Conservation (phyloP, 2,329 filamentous ascomycete species). For the Westerdykella sp. region DNA sequence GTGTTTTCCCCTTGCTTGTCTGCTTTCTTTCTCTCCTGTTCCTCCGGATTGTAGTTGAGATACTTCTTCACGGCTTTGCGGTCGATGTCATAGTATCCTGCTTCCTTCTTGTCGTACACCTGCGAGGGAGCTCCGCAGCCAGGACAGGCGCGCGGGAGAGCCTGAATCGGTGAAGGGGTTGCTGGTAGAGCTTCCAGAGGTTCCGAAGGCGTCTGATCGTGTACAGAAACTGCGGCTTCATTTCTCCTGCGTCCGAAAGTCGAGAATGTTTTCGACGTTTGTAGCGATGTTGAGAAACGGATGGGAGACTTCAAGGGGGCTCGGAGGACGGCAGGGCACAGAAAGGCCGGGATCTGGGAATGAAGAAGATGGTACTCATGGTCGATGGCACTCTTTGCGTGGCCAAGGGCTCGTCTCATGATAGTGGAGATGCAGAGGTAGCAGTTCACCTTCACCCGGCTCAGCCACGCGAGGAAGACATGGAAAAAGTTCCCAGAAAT, state of each 20-base stretch:
- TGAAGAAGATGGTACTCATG: slow-evolving; percentile 14
- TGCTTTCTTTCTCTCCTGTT: slow-evolving; percentile 7
- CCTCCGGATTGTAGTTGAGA: slow-evolving; percentile 22
- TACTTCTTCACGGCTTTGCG: slow-evolving; percentile 44
- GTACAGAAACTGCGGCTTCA: slow-evolving; percentile 8
- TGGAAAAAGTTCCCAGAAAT: background rate
- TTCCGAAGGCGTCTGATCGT: slow-evolving; percentile 1
- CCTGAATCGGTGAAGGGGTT: slow-evolving; percentile 1
- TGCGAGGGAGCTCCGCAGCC: slow-evolving; percentile 59
- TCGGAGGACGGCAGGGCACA: slow-evolving; percentile 31
- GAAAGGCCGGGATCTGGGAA: slow-evolving; percentile 26
- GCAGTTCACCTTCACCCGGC: background rate
- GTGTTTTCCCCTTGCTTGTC: slow-evolving; percentile 29
- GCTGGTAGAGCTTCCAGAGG: background rate
- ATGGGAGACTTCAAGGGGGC: slow-evolving; percentile 7
- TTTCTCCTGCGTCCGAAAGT: slow-evolving; percentile 13
- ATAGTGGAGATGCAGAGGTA: slow-evolving; percentile 5
- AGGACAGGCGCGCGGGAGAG: slow-evolving; percentile 51
- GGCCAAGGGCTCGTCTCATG: slow-evolving; percentile 30
- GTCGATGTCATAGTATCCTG: slow-evolving; percentile 52
- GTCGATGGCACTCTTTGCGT: slow-evolving; percentile 22
- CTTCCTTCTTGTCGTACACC: slow-evolving; percentile 47
- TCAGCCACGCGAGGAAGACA: background rate
- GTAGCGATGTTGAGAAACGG: slow-evolving; percentile 4
- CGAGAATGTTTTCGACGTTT: slow-evolving; percentile 17